Conservation (phyloP, 441 rosid species). For the Arabidopsis lyrata region DNA sequence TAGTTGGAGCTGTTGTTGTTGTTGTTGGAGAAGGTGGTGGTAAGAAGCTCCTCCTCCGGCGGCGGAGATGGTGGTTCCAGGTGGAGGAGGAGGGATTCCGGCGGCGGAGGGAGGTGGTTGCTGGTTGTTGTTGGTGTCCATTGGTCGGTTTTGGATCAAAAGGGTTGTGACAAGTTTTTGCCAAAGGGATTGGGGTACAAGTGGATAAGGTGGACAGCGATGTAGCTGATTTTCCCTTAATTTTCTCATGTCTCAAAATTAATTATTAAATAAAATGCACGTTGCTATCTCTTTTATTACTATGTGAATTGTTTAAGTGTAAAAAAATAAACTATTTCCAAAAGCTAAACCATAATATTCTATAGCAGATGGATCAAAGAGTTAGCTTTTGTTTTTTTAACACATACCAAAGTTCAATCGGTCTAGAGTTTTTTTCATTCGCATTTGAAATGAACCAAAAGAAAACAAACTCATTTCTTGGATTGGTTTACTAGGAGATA, state of each 20-base stretch:
- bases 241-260: neutral
- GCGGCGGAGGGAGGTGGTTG: slow-evolving; percentile 57
- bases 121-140: slow-evolving; percentile 64
- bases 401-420: too few relatives aligned
- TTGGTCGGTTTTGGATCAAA: slow-evolving; percentile 42
- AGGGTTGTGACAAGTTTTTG: slow-evolving; percentile 23
- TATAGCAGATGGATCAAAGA: too few relatives aligned
- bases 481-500: too few relatives aligned
- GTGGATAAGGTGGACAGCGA: slow-evolving; percentile 48
- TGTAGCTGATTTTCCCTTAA: slow-evolving; percentile 33
- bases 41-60: slow-evolving; percentile 49
- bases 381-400: too few relatives aligned
- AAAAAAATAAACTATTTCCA: too few relatives aligned
- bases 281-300: too few relatives aligned
- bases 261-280: neutral
- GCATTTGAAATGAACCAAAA: too few relatives aligned
- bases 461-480: too few relatives aligned
- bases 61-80: slow-evolving; percentile 43
- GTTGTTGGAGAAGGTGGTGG: slow-evolving; percentile 92
- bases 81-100: slow-evolving; percentile 40
- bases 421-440: too few relatives aligned
- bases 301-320: neutral
- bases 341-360: too few relatives aligned
- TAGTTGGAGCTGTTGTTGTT: slow-evolving; percentile 92
- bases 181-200: slow-evolving; percentile 30